Evolutionary conservation across 805 yeast species (phyloP).

Genomic region (Suhomyces sp.): DNA sequence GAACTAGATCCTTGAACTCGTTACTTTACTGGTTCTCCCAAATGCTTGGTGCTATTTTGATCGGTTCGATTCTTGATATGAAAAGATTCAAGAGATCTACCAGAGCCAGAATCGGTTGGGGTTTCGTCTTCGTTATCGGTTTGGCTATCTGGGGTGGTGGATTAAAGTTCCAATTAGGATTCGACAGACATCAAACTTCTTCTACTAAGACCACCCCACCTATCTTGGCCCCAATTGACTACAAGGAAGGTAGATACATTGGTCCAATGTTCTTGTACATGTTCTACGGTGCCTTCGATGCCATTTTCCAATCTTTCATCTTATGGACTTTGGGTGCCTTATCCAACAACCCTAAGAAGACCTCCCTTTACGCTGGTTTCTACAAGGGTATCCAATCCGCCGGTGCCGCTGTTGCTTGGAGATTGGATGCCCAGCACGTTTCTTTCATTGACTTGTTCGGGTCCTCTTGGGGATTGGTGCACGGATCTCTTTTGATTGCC

Average conservation of each 20-base stretch:
- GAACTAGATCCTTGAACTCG: constrained; percentile 62
- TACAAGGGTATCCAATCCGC: constrained; percentile 66
- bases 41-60: constrained; percentile 53
- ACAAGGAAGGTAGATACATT: constrained; percentile 45
- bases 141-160: constrained; percentile 64
- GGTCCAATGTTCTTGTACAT: constrained; percentile 65
- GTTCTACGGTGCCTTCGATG: constrained; percentile 60
- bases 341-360: constrained; percentile 55
- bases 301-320: constrained; percentile 57
- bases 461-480: constrained; percentile 47
- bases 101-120: constrained; percentile 49
- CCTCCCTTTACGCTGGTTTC: constrained; percentile 58
- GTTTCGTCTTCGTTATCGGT: constrained; percentile 36
- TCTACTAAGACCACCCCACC: constrained; percentile 7
- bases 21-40: constrained; percentile 61
- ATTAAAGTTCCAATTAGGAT: constrained; percentile 43
- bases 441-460: constrained; percentile 46
- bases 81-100: constrained; percentile 38
- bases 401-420: constrained; percentile 62
- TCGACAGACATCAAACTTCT: constrained; percentile 37
- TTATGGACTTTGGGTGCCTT: constrained; percentile 62
- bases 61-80: constrained; percentile 52
- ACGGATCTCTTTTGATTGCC: constrained; percentile 49
- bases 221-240: constrained; percentile 40
- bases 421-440: constrained; percentile 45